Conservation (phyloP, 2,329 filamentous ascomycete species). For the Stenocarpella maydis region DNA sequence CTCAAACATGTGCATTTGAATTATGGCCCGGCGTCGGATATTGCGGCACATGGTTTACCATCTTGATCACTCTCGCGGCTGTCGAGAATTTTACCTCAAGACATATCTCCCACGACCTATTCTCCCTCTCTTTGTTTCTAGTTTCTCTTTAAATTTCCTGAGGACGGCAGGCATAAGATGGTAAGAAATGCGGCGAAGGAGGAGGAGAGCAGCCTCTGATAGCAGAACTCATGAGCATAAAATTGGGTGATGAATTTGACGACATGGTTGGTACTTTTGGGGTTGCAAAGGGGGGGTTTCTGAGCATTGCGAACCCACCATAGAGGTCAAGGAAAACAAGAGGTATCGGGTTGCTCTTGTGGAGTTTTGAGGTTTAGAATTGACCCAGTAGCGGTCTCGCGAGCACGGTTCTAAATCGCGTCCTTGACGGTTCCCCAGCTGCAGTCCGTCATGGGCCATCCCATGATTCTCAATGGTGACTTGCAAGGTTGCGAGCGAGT, state of each 20-base stretch:
- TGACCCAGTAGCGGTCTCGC: neutral
- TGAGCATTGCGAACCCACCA: conserved; percentile 29
- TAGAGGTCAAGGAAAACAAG: conserved; percentile 27
- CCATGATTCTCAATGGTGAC: neutral
- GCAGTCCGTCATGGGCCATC: neutral
- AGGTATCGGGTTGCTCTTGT: conserved; percentile 23
- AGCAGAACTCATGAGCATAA: conserved; percentile 17
- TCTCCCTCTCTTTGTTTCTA: neutral
- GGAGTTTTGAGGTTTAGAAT: conserved; percentile 35
- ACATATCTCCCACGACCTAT: neutral
- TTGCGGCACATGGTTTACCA: conserved; percentile 18
- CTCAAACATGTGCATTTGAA: conserved; percentile 19
- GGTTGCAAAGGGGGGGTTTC: conserved; percentile 7
- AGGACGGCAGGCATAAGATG: neutral
- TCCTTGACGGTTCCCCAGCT: neutral
- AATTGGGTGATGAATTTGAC: conserved; percentile 29
- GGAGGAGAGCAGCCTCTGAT: conserved; percentile 1
- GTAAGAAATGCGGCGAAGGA: neutral
- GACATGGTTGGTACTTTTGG: conserved; percentile 16
- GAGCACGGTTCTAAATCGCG: conserved; percentile 8
- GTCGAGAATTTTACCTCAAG: neutral
- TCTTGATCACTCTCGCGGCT: conserved; percentile 9
- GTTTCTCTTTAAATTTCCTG: conserved; percentile 7
- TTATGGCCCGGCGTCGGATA: conserved; percentile 22
- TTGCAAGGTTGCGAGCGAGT: neutral